Evolutionary conservation across 495 filamentous ascomycete species (phyloP).

Genomic region (Annulohypoxylon stygium): DNA sequence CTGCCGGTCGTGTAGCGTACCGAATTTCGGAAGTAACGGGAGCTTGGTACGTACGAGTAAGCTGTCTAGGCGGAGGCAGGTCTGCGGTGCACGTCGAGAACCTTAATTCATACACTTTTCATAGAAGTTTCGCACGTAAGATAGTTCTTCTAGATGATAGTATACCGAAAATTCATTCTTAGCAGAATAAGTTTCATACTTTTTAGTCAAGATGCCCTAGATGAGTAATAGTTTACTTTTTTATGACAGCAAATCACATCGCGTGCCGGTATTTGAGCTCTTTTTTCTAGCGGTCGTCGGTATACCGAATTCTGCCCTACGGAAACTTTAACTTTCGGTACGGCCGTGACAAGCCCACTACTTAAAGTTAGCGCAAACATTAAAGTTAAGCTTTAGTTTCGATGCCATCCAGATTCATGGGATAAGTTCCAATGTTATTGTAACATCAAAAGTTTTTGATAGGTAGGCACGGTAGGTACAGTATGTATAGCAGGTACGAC

Average conservation of each 20-base stretch:
- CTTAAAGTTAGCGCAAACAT: constrained; percentile 14
- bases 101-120: background rate
- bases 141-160: background rate
- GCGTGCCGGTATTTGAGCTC: background rate
- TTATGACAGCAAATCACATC: background rate
- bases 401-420: constrained; percentile 25
- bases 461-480: constrained; percentile 2
- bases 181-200: constrained; percentile 3
- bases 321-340: constrained; percentile 10
- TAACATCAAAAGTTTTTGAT: constrained; percentile 1
- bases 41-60: constrained; percentile 14
- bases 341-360: constrained; percentile 6
- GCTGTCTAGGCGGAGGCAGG: constrained; percentile 4
- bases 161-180: background rate
- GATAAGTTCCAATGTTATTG: background rate
- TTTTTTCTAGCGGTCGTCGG: background rate
- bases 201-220: background rate
- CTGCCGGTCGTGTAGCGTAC: constrained; percentile 23
- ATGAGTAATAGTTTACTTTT: constrained; percentile 5
- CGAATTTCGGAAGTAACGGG: constrained; percentile 6
- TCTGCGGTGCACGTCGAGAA: background rate
- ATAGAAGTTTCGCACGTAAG: background rate
- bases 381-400: constrained; percentile 26
- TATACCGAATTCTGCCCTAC: background rate
- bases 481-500: background rate